Percentiles rank a stretch among this genome's conserved stretches.
Conservation (phyloP, 2,329 filamentous ascomycete genomes). For the Fusarium tricinctum region DNA sequence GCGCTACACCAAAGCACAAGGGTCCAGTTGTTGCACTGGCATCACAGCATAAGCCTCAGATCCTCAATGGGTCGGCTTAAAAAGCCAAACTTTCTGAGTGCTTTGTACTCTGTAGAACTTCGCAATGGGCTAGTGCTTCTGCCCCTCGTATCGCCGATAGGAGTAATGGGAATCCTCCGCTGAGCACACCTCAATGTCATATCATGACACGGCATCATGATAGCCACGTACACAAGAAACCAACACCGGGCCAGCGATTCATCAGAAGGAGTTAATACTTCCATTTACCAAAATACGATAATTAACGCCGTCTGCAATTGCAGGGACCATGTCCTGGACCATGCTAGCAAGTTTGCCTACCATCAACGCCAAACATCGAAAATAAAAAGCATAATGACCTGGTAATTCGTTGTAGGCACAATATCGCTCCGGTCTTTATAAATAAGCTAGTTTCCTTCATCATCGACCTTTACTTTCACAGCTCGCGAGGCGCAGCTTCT, state of each 20-base stretch:
- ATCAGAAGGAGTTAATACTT: conserved; percentile 3
- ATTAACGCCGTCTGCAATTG: conserved; percentile 13
- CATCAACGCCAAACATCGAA: conserved; percentile 31
- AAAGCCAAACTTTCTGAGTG: neutral
- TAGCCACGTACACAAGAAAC: neutral
- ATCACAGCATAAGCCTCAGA: conserved; percentile 35
- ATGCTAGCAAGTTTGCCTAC: conserved; percentile 34
- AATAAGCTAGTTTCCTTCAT: neutral
- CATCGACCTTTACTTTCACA: conserved; percentile 16
- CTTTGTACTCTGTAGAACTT: neutral
- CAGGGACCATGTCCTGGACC: conserved; percentile 13
- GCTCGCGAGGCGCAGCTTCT: conserved; percentile 47
- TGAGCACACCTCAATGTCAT: neutral
- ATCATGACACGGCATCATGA: conserved; percentile 31
- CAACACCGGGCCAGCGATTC: neutral
- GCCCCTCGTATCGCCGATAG: neutral
- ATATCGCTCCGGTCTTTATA: neutral
- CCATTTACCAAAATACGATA: conserved; percentile 30
- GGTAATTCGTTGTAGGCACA: neutral
- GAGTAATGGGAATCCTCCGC: neutral
- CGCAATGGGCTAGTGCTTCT: neutral
- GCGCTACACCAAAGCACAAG: conserved; percentile 36
- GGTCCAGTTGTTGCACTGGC: conserved; percentile 31
- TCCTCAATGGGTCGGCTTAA: conserved; percentile 3
- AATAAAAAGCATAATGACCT: conserved; percentile 4